Conservation (phyloP, 2,329 filamentous ascomycete species). For the Xylaria sp. region DNA sequence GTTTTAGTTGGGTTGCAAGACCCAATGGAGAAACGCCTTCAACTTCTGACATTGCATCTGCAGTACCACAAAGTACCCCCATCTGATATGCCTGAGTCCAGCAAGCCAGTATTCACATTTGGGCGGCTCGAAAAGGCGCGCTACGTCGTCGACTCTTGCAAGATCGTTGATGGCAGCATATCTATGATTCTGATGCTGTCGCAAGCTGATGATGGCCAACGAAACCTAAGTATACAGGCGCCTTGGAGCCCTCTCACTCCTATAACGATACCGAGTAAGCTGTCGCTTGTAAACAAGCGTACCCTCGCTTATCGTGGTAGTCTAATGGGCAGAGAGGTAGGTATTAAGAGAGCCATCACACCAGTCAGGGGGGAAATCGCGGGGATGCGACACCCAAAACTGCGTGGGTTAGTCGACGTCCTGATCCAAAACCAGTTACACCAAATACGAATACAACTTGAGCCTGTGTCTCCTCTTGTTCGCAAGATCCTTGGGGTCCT, state of each 20-base stretch:
- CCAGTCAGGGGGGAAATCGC: constrained; percentile 60
- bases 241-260: constrained; percentile 79
- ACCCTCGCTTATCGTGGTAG: constrained; percentile 67
- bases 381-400: constrained; percentile 67
- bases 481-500: constrained; percentile 70
- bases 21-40: constrained; percentile 72
- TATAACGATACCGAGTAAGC: constrained; percentile 67
- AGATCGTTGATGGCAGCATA: constrained; percentile 72
- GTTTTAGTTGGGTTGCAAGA: constrained; percentile 78
- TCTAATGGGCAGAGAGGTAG: constrained; percentile 63
- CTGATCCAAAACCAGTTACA: constrained; percentile 74
- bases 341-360: constrained; percentile 59
- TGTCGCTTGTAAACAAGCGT: constrained; percentile 69
- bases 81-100: constrained; percentile 45
- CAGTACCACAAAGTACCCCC: constrained; percentile 49
- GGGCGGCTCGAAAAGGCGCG: constrained; percentile 69
- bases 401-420: constrained; percentile 72
- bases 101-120: constrained; percentile 57
- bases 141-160: constrained; percentile 78
- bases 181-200: constrained; percentile 77
- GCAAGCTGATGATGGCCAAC: constrained; percentile 70
- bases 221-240: constrained; percentile 77
- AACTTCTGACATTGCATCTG: constrained; percentile 72
- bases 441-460: constrained; percentile 74
- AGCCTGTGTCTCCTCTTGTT: constrained; percentile 72